A percentile compares a stretch with the other conserved stretches of the same genome.
These are phyloP conservation scores for Falciphora oryzae DNA, from an alignment of 2,329 filamentous ascomycete genomes.

Conservation along the genomic window DNA sequence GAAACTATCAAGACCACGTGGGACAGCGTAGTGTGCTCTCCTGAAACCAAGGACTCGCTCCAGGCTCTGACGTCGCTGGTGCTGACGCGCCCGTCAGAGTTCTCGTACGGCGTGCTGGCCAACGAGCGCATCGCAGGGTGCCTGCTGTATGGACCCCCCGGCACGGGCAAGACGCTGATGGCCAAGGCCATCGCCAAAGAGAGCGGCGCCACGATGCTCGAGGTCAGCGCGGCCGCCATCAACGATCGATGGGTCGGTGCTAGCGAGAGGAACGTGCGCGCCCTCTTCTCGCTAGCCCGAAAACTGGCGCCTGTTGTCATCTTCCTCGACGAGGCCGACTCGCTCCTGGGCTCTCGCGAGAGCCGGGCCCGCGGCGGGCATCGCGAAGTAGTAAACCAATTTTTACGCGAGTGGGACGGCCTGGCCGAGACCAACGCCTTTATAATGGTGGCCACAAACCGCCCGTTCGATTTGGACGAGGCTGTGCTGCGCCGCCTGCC, in stretches of 20 bases:
- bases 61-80: conserved; percentile 86
- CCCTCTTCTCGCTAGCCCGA: conserved; percentile 84
- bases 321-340: conserved; percentile 95
- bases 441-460: conserved; percentile 96
- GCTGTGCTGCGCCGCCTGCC: conserved; percentile 74
- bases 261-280: conserved; percentile 91
- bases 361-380: conserved; percentile 63
- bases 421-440: conserved; percentile 72
- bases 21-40: conserved; percentile 74
- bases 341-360: conserved; percentile 75
- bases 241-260: conserved; percentile 97
- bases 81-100: conserved; percentile 84
- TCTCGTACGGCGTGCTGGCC: conserved; percentile 87
- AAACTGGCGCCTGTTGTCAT: conserved; percentile 89
- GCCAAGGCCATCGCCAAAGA: conserved; percentile 66
- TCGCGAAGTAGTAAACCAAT: conserved; percentile 92
- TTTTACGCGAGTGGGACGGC: conserved; percentile 94
- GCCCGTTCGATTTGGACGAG: conserved; percentile 91
- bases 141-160: conserved; percentile 81
- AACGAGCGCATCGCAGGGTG: conserved; percentile 88
- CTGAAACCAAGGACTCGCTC: conserved; percentile 78
- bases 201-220: conserved; percentile 67
- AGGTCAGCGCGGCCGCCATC: conserved; percentile 84
- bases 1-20: conserved; percentile 83
- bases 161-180: conserved; percentile 67